A percentile compares a stretch with the other conserved stretches of the same genome.
phyloP scores from a whole-genome alignment of 2,329 filamentous ascomycete genomes.

The Westerdykella ornata region DNA sequence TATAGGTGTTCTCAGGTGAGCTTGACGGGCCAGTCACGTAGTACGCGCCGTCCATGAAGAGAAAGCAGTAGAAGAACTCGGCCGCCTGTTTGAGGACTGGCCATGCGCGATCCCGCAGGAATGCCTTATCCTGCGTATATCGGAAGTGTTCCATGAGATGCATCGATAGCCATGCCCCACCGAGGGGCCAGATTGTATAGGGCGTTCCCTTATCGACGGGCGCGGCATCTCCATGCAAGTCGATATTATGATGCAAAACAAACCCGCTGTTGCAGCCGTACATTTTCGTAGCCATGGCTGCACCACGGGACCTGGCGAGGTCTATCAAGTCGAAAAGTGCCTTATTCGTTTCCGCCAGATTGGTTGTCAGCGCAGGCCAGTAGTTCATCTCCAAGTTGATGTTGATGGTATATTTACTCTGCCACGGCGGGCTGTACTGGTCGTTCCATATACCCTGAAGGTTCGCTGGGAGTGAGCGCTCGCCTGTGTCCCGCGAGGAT shows the following conservation, averaged over 20 bases:
- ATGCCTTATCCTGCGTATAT: constrained; percentile 14
- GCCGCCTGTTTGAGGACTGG: constrained; percentile 1
- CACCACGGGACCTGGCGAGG: constrained; percentile 29
- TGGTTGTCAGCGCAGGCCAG: constrained; percentile 34
- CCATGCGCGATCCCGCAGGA: constrained; percentile 16
- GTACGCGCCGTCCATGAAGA: constrained; percentile 7
- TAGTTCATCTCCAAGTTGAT: constrained; percentile 52
- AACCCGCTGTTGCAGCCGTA: constrained; percentile 18
- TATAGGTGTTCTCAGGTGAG: constrained; percentile 37
- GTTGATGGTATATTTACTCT: constrained; percentile 47
- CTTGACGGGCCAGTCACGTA: constrained; percentile 35
- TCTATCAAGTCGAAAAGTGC: constrained; percentile 42
- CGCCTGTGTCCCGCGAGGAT: constrained; percentile 20
- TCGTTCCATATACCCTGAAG: constrained; percentile 45
- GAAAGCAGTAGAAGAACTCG: constrained; percentile 9
- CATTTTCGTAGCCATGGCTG: constrained; percentile 15
- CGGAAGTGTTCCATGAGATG: constrained; percentile 20
- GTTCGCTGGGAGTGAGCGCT: constrained; percentile 37
- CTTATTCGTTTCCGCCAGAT: constrained; percentile 33
- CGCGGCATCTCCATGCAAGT: constrained; percentile 23
- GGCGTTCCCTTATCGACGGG: constrained; percentile 21
- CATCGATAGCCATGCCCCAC: constrained; percentile 23
- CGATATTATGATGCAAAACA: constrained; percentile 23
- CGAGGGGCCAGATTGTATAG: constrained; percentile 21
- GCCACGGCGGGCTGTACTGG: constrained; percentile 42